phyloP scores from a whole-genome alignment of 2,329 filamentous ascomycete genomes.

The Mycosphaerella sp. region DNA sequence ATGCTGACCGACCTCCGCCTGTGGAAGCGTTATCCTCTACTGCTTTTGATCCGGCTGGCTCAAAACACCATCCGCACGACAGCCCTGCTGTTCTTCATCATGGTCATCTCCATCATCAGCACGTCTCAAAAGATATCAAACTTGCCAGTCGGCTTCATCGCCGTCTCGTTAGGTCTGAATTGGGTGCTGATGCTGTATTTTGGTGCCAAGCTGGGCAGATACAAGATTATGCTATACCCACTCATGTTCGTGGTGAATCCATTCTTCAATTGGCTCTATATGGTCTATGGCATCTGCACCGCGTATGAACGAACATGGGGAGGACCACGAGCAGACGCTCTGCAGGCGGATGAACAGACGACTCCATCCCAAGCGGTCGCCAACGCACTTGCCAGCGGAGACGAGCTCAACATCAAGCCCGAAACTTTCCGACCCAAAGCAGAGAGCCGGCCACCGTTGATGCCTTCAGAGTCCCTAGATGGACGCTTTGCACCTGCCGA shows the following conservation, averaged over 20 bases:
- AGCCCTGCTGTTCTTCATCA: conserved; percentile 86
- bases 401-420: conserved; percentile 83
- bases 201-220: conserved; percentile 74
- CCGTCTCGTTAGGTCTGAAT: conserved; percentile 83
- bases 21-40: conserved; percentile 83
- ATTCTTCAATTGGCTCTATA: conserved; percentile 98
- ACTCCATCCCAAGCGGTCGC: conserved; percentile 80
- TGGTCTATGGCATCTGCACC: conserved; percentile 94
- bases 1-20: conserved; percentile 93
- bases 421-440: conserved; percentile 65
- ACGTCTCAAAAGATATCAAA: conserved; percentile 72
- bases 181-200: conserved; percentile 97
- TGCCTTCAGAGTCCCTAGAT: conserved; percentile 67
- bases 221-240: conserved; percentile 92
- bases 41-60: conserved; percentile 82
- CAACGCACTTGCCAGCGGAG: conserved; percentile 67
- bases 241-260: conserved; percentile 94
- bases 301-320: conserved; percentile 94
- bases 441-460: conserved; percentile 53
- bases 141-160: conserved; percentile 88
- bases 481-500: conserved; percentile 71
- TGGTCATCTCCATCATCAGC: conserved; percentile 77
- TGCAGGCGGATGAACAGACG: conserved; percentile 65
- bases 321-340: conserved; percentile 83
- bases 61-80: conserved; percentile 96